Evolutionary conservation across 805 yeast genomes (phyloP).

Genomic region (Hanseniaspora lindneri): DNA sequence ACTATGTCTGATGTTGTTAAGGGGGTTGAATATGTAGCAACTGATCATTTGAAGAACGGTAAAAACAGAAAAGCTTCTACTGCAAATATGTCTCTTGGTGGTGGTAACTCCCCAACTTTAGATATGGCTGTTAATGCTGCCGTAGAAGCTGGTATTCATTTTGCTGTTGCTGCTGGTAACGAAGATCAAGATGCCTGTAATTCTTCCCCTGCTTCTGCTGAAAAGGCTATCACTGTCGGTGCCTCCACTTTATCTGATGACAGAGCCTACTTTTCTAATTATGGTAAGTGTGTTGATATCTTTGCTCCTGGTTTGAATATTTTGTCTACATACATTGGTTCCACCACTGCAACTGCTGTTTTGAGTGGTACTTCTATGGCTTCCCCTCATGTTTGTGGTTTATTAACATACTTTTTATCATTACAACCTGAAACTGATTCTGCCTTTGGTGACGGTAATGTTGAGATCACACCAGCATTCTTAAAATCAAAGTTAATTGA

Average conservation of each 20-base stretch:
- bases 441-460: conserved; percentile 41
- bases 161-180: conserved; percentile 95
- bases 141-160: conserved; percentile 73
- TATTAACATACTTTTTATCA: conserved; percentile 77
- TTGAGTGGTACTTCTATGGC: conserved; percentile 98
- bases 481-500: conserved; percentile 64
- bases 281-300: conserved; percentile 89
- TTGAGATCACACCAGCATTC: conserved; percentile 54
- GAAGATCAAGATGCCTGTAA: conserved; percentile 88
- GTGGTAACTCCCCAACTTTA: conserved; percentile 79
- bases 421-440: conserved; percentile 67
- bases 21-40: conserved; percentile 77
- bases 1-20: conserved; percentile 71
- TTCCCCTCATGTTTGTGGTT: conserved; percentile 89
- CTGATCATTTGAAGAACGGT: conserved; percentile 46
- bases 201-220: conserved; percentile 82
- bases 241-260: conserved; percentile 81
- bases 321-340: conserved; percentile 72
- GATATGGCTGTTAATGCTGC: conserved; percentile 86
- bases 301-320: conserved; percentile 94
- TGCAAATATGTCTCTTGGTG: conserved; percentile 90
- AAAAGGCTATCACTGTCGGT: conserved; percentile 80
- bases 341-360: conserved; percentile 62
- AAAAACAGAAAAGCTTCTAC: conserved; percentile 64
- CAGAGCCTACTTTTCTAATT: conserved; percentile 92